These are phyloP conservation scores for Ogataea degrootiae DNA, from an alignment of 805 yeast species.

Conservation along the genomic window DNA sequence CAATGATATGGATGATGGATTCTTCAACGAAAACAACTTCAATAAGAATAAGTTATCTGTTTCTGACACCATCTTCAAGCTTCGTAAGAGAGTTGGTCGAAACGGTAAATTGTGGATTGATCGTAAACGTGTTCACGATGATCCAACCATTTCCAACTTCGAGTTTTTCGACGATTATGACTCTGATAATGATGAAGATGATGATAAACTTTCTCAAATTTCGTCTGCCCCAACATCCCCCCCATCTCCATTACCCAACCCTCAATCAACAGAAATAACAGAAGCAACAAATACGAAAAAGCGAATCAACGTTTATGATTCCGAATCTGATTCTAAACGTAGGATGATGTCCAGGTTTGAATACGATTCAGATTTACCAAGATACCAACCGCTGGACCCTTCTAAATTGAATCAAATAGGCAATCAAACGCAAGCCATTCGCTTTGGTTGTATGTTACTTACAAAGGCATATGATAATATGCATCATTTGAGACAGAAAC, in stretches of 20 bases:
- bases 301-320: slow-evolving; percentile 31
- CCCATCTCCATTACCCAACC: neutral
- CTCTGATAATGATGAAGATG: slow-evolving; percentile 5
- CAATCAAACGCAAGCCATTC: slow-evolving; percentile 79
- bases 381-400: slow-evolving; percentile 66
- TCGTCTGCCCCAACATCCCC: slow-evolving; percentile 6
- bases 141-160: slow-evolving; percentile 10
- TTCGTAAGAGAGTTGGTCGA: slow-evolving; percentile 75
- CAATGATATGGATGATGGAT: slow-evolving; percentile 17
- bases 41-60: slow-evolving; percentile 24
- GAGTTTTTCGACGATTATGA: neutral
- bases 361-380: slow-evolving; percentile 41
- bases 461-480: slow-evolving; percentile 84
- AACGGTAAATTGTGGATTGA: slow-evolving; percentile 69
- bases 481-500: slow-evolving; percentile 65
- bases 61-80: slow-evolving; percentile 50
- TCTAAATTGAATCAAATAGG: slow-evolving; percentile 77
- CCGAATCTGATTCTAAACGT: slow-evolving; percentile 27
- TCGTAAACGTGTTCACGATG: slow-evolving; percentile 45
- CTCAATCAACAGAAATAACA: neutral
- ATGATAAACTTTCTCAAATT: slow-evolving; percentile 20
- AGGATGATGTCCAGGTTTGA: slow-evolving; percentile 46
- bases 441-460: slow-evolving; percentile 88
- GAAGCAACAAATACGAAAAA: slow-evolving; percentile 8
- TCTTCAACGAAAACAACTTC: slow-evolving; percentile 12